Evolutionary conservation across 148 eudicot genomes (phyloP).

Genomic region (Suaeda aralocaspica): DNA sequence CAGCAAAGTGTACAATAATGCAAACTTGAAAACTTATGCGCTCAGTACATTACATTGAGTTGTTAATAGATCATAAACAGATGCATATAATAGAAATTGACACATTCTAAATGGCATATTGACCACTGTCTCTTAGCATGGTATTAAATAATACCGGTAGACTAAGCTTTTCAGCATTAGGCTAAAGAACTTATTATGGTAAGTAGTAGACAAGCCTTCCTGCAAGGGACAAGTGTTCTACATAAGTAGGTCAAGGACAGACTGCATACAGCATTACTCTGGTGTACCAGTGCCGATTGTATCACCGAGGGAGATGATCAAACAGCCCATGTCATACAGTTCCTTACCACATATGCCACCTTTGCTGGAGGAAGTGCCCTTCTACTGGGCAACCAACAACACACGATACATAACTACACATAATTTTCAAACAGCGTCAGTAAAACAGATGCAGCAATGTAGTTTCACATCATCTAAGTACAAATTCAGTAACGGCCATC

Average conservation of each 20-base stretch:
- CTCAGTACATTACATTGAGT: neutral
- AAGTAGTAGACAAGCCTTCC: neutral
- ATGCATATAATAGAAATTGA: too few relatives aligned
- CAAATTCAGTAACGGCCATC: neutral
- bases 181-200: neutral
- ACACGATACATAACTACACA: conserved; percentile 80
- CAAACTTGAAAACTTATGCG: neutral
- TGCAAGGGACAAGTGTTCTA: neutral
- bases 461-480: neutral
- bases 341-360: conserved; percentile 87
- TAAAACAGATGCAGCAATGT: neutral
- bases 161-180: neutral
- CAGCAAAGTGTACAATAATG: neutral
- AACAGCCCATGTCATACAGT: conserved; percentile 92
- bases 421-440: neutral
- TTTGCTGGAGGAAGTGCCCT: conserved; percentile 73
- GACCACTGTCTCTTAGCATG: neutral
- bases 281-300: conserved; percentile 88
- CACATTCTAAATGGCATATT: too few relatives aligned
- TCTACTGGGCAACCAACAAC: conserved; percentile 92
- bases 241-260: neutral
- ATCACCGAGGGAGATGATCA: conserved; percentile 87
- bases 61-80: neutral
- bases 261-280: conserved; percentile 43
- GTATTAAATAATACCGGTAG: neutral